A percentile compares a stretch with the other conserved stretches of the same genome.
phyloP scores from a whole-genome alignment of 345 rosid species.

The Citrus australasica region DNA sequence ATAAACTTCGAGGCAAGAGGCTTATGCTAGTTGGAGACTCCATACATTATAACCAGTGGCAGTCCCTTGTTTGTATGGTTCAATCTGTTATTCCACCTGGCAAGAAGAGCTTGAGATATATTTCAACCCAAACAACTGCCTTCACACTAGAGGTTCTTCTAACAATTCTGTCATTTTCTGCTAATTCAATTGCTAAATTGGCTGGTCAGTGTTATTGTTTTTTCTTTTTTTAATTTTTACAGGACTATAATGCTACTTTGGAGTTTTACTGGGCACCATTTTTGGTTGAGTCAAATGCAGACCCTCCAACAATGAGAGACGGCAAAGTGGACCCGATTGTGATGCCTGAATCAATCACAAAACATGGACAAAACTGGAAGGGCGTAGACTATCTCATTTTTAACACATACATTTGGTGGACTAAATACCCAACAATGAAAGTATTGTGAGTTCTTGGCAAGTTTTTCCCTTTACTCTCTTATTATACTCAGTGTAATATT shows the following conservation, averaged over 20 bases:
- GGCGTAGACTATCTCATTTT: constrained; percentile 49
- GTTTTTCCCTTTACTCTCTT: neutral
- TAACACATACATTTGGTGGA: constrained; percentile 74
- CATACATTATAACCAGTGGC: constrained; percentile 59
- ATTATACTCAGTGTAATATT: neutral
- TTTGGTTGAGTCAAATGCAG: constrained; percentile 60
- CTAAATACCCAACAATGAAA: constrained; percentile 39
- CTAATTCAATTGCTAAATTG: neutral
- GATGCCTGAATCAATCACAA: constrained; percentile 51
- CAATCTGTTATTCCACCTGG: constrained; percentile 40
- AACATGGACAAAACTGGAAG: constrained; percentile 57
- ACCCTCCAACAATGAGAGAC: constrained; percentile 46
- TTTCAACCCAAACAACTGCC: constrained; percentile 26
- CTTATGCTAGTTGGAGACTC: constrained; percentile 73
- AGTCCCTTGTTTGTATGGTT: constrained; percentile 62
- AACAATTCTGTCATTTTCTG: neutral
- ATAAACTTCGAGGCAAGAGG: constrained; percentile 59
- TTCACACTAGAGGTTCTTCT: constrained; percentile 40
- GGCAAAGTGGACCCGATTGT: constrained; percentile 39
- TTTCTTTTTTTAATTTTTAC: neutral
- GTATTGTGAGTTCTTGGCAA: constrained; percentile 38
- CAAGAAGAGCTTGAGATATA: constrained; percentile 36
- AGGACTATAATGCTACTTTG: constrained; percentile 59
- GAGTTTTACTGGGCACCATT: constrained; percentile 74
- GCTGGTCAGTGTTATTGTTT: neutral